A percentile compares a stretch with the other conserved stretches of the same genome.
phyloP scores from a whole-genome alignment of 2,329 filamentous ascomycete species.

The Colletotrichum tropicicola region DNA sequence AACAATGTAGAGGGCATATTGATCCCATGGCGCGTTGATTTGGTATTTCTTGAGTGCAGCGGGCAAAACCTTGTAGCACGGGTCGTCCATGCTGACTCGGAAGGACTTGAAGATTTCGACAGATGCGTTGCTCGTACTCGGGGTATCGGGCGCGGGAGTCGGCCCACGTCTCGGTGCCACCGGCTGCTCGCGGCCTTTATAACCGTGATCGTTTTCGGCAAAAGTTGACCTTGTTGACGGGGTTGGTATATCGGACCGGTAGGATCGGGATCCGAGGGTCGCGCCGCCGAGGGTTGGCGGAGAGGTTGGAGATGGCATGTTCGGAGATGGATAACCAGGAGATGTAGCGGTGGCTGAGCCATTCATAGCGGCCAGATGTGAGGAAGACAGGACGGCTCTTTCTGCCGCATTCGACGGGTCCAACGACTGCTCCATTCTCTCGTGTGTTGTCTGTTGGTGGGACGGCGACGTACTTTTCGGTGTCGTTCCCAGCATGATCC shows the following conservation, averaged over 20 bases:
- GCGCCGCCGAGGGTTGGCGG: conserved; percentile 65
- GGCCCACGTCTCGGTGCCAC: conserved; percentile 65
- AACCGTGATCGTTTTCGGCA: conserved; percentile 38
- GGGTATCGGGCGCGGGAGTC: conserved; percentile 70
- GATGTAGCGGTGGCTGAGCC: conserved; percentile 63
- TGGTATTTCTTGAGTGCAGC: conserved; percentile 98
- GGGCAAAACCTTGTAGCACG: conserved; percentile 95
- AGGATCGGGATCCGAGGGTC: conserved; percentile 69
- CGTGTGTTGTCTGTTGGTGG: conserved; percentile 74
- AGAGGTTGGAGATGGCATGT: conserved; percentile 75
- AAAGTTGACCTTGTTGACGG: conserved; percentile 64
- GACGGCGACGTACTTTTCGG: conserved; percentile 83
- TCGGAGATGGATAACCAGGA: conserved; percentile 66
- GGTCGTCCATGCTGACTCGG: conserved; percentile 96
- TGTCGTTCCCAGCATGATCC: conserved; percentile 73
- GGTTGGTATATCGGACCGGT: conserved; percentile 62
- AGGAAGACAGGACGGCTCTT: conserved; percentile 72
- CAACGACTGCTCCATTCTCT: conserved; percentile 71
- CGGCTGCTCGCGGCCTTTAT: conserved; percentile 45
- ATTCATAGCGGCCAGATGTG: conserved; percentile 76
- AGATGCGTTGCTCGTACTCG: conserved; percentile 63
- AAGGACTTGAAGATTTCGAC: conserved; percentile 99
- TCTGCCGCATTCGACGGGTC: conserved; percentile 76
- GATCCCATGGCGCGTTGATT: conserved; percentile 96
- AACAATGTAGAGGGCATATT: conserved; percentile 97